Conservation (phyloP, 306 rosid species). For the Acmispon strigosus region DNA sequence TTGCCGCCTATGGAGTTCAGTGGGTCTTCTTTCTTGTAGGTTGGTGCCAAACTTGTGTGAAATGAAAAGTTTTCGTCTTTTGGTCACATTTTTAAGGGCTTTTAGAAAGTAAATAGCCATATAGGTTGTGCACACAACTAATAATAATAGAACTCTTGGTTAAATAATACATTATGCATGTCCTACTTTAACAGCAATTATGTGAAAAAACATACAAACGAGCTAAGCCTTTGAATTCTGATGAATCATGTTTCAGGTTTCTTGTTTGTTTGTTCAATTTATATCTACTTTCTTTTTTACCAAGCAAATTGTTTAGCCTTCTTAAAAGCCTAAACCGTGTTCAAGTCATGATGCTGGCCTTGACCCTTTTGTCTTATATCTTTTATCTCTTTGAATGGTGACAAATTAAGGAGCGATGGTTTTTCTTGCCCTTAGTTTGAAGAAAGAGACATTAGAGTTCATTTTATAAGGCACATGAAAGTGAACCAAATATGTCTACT, state of each 20-base stretch:
- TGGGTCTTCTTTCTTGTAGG: no score
- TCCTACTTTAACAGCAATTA: no score
- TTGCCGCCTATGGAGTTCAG: no score
- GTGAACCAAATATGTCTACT: neutral
- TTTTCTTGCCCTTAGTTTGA: conserved; percentile 14
- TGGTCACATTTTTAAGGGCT: no score
- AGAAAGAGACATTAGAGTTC: neutral
- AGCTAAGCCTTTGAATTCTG: conserved; percentile 13
- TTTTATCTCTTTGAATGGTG: conserved; percentile 25
- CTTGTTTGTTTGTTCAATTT: conserved; percentile 21
- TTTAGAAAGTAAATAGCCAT: no score
- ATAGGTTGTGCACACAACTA: no score
- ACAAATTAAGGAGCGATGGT: neutral
- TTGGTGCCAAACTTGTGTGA: no score
- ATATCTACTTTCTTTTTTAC: conserved; percentile 8
- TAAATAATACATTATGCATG: no score
- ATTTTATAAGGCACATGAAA: neutral
- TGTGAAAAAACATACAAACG: no score
- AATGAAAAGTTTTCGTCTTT: no score
- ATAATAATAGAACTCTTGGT: no score
- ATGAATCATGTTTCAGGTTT: conserved; percentile 17
- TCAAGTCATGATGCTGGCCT: conserved; percentile 24
- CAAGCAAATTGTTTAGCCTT: conserved; percentile 30
- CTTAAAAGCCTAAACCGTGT: conserved; percentile 43
- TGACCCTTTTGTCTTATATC: conserved; percentile 11